Evolutionary conservation across 257 asterid species (phyloP), one percentile per base, ranked within the genome.

Genomic region (Coffea canephora): DNA sequence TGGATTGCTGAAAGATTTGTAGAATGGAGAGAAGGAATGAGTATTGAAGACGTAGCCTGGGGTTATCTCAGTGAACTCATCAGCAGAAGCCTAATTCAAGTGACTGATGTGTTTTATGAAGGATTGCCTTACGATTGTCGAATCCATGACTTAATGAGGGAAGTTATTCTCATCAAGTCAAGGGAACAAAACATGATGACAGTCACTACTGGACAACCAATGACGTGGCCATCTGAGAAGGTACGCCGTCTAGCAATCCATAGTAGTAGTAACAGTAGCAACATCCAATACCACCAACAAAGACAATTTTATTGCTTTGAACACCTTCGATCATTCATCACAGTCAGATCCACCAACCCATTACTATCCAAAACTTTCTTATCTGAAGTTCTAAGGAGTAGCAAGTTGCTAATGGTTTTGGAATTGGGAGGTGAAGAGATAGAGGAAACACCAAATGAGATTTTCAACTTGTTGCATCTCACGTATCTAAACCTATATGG

Each of bases 11-110:
- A 31, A 31, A 31, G 31, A 39, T 39, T 39, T 39, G 43, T 39
- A 39, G 43, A 2, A 39, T 21, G 59, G 8, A 73, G 43, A 21
- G 74, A 12, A 36, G 80, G 61, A 14, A 52, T 43, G 67, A 66
- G 55, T 55, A 15, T 62, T 66, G 82, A 78, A 68, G 77, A 80
- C 55, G 74, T 73, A 3, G 84, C 78, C 9, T 66, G 48, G 23
- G 69, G 43, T 61, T 73, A 80, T 61, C 80, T 84, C 48, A 77
- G 48, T 12, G 82, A 84, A 77, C 87, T 84, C 13, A 48, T 68
- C 21, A 80, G 71, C 8, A 73, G 84, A 65, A 77, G 80, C 75
- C 57, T 84, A 62, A 69, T 84, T 64, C 84, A 77, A 54, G 69
- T 77, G 67, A 43, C 41, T 49, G 13, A 31, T 2, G 54, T 49